A percentile compares a stretch with the other conserved stretches of the same genome.
Conservation (phyloP, 805 yeast genomes). For the Teunomyces stri region DNA sequence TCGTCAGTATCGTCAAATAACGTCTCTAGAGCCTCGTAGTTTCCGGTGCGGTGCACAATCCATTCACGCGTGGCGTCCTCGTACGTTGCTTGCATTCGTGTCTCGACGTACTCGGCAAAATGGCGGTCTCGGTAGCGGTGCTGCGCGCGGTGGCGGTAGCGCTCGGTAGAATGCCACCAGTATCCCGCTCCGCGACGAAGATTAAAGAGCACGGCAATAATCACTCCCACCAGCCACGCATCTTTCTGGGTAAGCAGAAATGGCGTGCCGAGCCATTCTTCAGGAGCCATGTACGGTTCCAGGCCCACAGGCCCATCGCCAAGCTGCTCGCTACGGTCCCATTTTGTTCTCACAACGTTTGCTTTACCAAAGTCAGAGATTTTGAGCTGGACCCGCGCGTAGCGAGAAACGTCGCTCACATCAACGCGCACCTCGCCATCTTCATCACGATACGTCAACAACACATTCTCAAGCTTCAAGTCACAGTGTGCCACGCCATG, state of each 20-base stretch:
- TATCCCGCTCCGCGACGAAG: slow-evolving; percentile 28
- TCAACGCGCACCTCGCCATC: too few relatives aligned
- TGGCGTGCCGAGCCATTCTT: slow-evolving; percentile 52
- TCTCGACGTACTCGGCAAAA: slow-evolving; percentile 41
- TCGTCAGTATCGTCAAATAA: slow-evolving; percentile 30
- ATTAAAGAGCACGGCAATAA: slow-evolving; percentile 28
- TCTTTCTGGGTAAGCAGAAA: slow-evolving; percentile 82
- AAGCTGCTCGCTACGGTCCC: slow-evolving; percentile 64
- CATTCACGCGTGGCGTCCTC: slow-evolving; percentile 30
- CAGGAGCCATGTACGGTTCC: slow-evolving; percentile 91
- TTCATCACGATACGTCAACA: slow-evolving; percentile 34
- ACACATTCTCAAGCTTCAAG: slow-evolving; percentile 81
- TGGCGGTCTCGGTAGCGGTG: slow-evolving; percentile 27
- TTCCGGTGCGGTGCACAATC: slow-evolving; percentile 35
- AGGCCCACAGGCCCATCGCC: slow-evolving; percentile 78
- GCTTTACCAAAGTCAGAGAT: slow-evolving; percentile 84
- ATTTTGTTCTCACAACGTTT: slow-evolving; percentile 84
- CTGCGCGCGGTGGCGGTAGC: slow-evolving; percentile 13
- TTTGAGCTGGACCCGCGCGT: slow-evolving; percentile 18
- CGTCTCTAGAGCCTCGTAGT: slow-evolving; percentile 52
- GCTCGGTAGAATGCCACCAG: slow-evolving; percentile 33
- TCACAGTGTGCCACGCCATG: slow-evolving; percentile 96
- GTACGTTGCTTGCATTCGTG: slow-evolving; percentile 42
- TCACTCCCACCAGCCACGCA: slow-evolving; percentile 83
- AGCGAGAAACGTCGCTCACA: too few relatives aligned